A percentile compares a stretch with the other conserved stretches of the same genome.
phyloP scores from a whole-genome alignment of 257 asterid genomes.

The Nicotiana paniculata region DNA sequence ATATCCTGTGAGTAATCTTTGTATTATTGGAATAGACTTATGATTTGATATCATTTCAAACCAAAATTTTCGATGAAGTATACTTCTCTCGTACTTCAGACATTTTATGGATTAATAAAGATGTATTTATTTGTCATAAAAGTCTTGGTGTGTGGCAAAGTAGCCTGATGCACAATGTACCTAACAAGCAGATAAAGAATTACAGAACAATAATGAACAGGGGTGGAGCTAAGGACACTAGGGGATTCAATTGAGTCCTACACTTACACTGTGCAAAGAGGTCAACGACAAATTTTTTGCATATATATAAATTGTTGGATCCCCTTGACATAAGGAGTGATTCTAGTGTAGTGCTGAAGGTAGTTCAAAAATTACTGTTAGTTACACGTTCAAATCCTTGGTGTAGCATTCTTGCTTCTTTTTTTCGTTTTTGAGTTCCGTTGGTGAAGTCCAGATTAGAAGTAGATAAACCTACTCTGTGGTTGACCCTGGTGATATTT shows the following conservation, averaged over 20 bases:
- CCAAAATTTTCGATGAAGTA: not conserved
- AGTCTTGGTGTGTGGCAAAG: not conserved
- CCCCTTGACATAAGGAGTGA: too few species aligned
- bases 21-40: not conserved
- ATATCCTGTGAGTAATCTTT: constrained; percentile 67
- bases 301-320: too few species aligned
- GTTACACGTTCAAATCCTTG: too few species aligned
- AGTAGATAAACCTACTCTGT: not conserved
- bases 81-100: not conserved
- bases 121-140: not conserved
- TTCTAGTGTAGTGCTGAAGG: too few species aligned
- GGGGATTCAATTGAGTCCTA: too few species aligned
- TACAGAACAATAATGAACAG: not conserved
- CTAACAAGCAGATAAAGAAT: not conserved
- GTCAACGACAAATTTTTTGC: too few species aligned
- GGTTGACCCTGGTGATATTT: not conserved
- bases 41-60: not conserved
- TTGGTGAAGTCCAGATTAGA: not conserved
- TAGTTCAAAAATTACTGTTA: too few species aligned
- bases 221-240: too few species aligned
- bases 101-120: not conserved
- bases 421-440: too few species aligned
- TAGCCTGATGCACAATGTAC: not conserved
- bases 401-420: too few species aligned
- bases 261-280: too few species aligned